Evolutionary conservation across 164 flowering plant genomes (phyloP), one percentile per base, ranked within the genome.

Genomic region (Piper betle): DNA sequence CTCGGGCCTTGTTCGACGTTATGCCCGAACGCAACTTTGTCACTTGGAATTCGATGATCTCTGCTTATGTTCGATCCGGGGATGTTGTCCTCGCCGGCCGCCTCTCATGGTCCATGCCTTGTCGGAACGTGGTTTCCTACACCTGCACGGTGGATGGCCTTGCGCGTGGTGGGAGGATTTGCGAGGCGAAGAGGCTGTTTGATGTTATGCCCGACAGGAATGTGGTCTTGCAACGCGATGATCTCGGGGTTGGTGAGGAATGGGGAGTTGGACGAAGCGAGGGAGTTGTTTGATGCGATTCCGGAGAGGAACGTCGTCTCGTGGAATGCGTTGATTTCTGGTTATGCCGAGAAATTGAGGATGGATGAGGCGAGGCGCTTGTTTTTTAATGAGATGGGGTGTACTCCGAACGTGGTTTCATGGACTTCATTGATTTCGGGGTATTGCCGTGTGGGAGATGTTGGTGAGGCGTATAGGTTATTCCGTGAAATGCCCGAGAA

Each of bases 361-460:
- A 75, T 79, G 77, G 73, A 69, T 48, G 83, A 82, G 59, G 86
- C 83, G 0, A 76, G 80, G 43, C 65, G 15, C 17, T 66, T 79
- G 63, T 84, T 81, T 46, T 84, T 81, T 46, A 80, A 79, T 57
- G 64, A 63, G 57, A 80, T 78, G 79, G 63, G 60, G 53, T 69
- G 68, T 10, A 62, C 59, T 57, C 39, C 65, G 46, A 79, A 82
- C 78, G 81, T 79, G 59, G 73, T 77, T 52, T 82, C 86, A 20
- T 86, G 88, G 87, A 86, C 90, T 39, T 77, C 73, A 55, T 69
- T 86, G 75, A 64, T 84, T 25, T 46, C 77, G 0, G 85, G 94
- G 54, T 84, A 83, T 69, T 75, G 83, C 69, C 78, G 84, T 62
- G 58, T 37, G 20, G 84, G 88, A 33, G 62, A 79, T 37, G 76